Base-by-base conservation (phyloP, 2,329 filamentous ascomycete species). In the Xylaria sp. region DNA sequence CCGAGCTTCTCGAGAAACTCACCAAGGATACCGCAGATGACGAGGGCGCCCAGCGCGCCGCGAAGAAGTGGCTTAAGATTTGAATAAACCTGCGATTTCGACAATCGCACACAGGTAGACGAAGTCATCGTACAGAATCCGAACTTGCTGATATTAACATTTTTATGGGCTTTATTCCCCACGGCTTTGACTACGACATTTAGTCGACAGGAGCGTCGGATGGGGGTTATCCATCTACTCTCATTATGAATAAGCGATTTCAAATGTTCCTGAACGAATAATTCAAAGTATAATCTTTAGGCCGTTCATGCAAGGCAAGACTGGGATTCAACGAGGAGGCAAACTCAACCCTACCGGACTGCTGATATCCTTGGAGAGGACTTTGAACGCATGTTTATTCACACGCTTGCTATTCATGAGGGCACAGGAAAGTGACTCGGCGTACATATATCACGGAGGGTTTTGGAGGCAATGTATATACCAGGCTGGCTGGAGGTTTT, bases 1-100 rank as follows among this genome's bases (percentile, higher is more conserved):
- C 80, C 9, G 81, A 82, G 49, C 75, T 85, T 38, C 71, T 86
- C 6, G 78, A 74, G 53, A 82, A 81, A 66, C 81, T 81, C 3
- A 77, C 79, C 20, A 79, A 79, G 7, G 80, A 80, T 9, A 75
- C 77, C 9, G 77, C 79, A 15, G 79, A 78, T 1, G 77, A 80
- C 66, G 51, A 48, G 36, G 76, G 78, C 11, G 77, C 80, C 31
- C 77, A 81, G 68, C 79, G 77, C 72, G 78, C 80, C 10, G 82
- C 81, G 15, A 77, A 80, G 67, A 79, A 76, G 54, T 80, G 79
- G 79, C 72, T 84, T 48, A 72, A 72, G 28, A 76, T 6, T n/a
- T n/a, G 7, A 53, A n/a, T 15, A 17, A 17, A 31, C 31, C 49
- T 28, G 11, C 26, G 11, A n/a, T n/a, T n/a, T n/a, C n/a, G n/a